A percentile compares a stretch with the other conserved stretches of the same genome.
These are phyloP conservation scores for Zasmidium angulare DNA, from an alignment of 2,329 filamentous ascomycete species.

Conservation along the genomic window DNA sequence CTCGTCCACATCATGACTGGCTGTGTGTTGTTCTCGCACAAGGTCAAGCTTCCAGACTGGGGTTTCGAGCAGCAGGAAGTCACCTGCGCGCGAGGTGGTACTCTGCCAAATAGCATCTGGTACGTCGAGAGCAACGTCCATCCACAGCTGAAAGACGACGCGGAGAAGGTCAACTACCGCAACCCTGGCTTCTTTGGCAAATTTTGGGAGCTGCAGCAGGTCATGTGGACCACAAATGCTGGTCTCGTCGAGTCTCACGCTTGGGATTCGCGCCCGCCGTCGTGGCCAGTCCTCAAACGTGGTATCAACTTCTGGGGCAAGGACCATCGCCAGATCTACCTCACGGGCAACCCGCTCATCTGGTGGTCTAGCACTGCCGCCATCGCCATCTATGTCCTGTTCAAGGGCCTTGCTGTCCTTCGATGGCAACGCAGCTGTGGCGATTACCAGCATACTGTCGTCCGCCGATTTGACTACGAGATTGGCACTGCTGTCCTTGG, in stretches of 20 bases:
- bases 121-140: conserved; percentile 92
- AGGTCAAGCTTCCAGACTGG: conserved; percentile 98
- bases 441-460: conserved; percentile 77
- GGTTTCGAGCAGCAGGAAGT: conserved; percentile 98
- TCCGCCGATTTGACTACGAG: conserved; percentile 98
- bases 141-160: conserved; percentile 68
- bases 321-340: conserved; percentile 90
- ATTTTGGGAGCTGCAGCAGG: conserved; percentile 94
- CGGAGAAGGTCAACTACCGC: conserved; percentile 94
- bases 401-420: conserved; percentile 85
- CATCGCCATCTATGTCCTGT: conserved; percentile 71
- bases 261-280: conserved; percentile 92
- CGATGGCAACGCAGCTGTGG: conserved; percentile 92
- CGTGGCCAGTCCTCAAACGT: conserved; percentile 87
- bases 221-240: conserved; percentile 99
- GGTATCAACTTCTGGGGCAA: conserved; percentile 99
- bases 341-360: conserved; percentile 89
- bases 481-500: conserved; percentile 85
- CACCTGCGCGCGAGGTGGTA: conserved; percentile 90
- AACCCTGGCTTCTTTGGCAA: conserved; percentile 95
- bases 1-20: conserved; percentile 96
- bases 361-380: conserved; percentile 88
- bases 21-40: conserved; percentile 95
- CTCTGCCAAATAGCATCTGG: conserved; percentile 94
- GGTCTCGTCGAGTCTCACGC: conserved; percentile 94